phyloP scores from a whole-genome alignment of 768 basidiomycete genomes.

The Roridomyces roridus region DNA sequence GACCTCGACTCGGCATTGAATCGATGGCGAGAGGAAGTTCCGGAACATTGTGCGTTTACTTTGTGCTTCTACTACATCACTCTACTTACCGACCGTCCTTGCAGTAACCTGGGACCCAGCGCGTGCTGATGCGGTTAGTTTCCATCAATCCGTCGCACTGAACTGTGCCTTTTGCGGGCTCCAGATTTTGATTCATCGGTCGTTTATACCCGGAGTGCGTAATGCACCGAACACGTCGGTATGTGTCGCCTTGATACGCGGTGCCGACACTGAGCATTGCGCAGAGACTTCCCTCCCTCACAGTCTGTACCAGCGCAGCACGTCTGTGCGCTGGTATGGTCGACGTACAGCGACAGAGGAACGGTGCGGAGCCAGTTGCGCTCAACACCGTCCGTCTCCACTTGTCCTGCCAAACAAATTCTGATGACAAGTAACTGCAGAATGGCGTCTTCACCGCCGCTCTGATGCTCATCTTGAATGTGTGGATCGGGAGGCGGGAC shows the following conservation, averaged over 20 bases:
- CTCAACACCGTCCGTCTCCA: constrained; percentile 33
- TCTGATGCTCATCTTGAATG: constrained; percentile 67
- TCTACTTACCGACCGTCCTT: not conserved
- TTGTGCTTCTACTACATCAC: constrained; percentile 47
- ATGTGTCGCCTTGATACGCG: not conserved
- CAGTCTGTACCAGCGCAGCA: constrained; percentile 85
- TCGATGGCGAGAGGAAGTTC: constrained; percentile 59
- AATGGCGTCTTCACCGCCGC: constrained; percentile 44
- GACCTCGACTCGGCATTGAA: constrained; percentile 80
- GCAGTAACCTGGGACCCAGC: constrained; percentile 50
- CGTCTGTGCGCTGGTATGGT: constrained; percentile 76
- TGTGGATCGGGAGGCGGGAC: constrained; percentile 61
- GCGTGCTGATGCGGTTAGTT: constrained; percentile 41
- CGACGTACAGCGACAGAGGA: constrained; percentile 51
- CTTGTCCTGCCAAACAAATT: constrained; percentile 4
- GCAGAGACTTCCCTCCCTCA: constrained; percentile 61
- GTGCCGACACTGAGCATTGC: not conserved
- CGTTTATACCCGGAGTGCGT: constrained; percentile 73
- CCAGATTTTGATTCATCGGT: constrained; percentile 81
- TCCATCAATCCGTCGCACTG: constrained; percentile 65
- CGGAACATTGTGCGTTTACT: constrained; percentile 53
- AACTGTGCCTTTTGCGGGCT: constrained; percentile 50
- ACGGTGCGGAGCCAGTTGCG: constrained; percentile 35
- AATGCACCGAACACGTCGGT: constrained; percentile 42
- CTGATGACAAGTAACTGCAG: constrained; percentile 30